phyloP scores from a whole-genome alignment of 768 basidiomycete genomes.

The Mycena sanguinolenta region DNA sequence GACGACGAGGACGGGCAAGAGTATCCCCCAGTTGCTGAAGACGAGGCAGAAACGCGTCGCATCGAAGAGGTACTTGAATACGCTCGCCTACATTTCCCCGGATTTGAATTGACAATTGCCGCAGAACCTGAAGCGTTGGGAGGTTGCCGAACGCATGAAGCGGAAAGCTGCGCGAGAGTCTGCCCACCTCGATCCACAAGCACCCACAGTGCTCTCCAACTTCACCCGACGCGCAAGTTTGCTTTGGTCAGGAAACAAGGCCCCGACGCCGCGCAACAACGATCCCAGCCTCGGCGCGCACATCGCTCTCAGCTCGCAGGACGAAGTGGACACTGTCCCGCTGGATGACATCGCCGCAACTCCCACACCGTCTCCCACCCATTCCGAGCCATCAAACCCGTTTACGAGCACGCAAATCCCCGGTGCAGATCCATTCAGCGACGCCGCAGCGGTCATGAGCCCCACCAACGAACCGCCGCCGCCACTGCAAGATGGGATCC shows the following conservation, averaged over 20 bases:
- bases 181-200: constrained; percentile 38
- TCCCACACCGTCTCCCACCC: constrained; percentile 56
- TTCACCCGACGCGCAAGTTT: constrained; percentile 72
- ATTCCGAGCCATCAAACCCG: constrained; percentile 53
- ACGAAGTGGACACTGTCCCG: constrained; percentile 67
- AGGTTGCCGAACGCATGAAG: constrained; percentile 79
- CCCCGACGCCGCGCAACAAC: constrained; percentile 41
- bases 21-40: constrained; percentile 80
- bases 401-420: constrained; percentile 62
- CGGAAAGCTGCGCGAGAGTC: constrained; percentile 81
- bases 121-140: constrained; percentile 85
- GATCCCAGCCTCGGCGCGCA: constrained; percentile 53
- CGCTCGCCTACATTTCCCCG: constrained; percentile 1
- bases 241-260: constrained; percentile 63
- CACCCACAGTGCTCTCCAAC: constrained; percentile 65
- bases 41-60: constrained; percentile 74
- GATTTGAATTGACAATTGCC: constrained; percentile 23
- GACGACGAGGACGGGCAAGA: constrained; percentile 39
- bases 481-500: constrained; percentile 31
- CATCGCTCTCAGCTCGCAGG: constrained; percentile 63
- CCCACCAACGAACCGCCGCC: constrained; percentile 39
- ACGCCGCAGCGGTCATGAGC: constrained; percentile 48
- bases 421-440: constrained; percentile 62
- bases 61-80: constrained; percentile 74
- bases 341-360: constrained; percentile 65